A percentile compares a stretch with the other conserved stretches of the same genome.
Evolutionary conservation across 768 basidiomycete genomes (phyloP).

Genomic region (Tricholoma sp.): DNA sequence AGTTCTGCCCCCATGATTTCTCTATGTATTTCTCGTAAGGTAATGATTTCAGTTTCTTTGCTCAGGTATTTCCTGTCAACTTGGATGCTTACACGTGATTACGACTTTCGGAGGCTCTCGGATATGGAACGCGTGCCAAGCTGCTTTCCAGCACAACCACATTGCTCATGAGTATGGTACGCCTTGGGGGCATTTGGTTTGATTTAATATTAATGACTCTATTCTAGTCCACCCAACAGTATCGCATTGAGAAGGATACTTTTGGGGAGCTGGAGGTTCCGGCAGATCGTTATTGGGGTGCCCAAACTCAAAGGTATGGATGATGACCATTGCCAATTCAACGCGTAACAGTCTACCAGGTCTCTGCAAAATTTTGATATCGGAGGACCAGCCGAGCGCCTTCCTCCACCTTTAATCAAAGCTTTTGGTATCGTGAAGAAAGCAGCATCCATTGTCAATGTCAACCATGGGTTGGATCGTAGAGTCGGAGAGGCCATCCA

Average conservation of each 20-base stretch:
- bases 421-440: conserved; percentile 98
- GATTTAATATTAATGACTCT: neutral
- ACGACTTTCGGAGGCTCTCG: neutral
- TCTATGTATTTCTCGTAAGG: conserved; percentile 12
- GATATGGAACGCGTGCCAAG: neutral
- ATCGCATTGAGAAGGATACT: conserved; percentile 86
- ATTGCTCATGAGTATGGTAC: neutral
- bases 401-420: conserved; percentile 94
- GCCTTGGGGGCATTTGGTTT: neutral
- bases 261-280: conserved; percentile 91
- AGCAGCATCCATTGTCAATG: conserved; percentile 89
- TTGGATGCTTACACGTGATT: neutral
- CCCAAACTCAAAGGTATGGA: conserved; percentile 88
- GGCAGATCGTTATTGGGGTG: conserved; percentile 86
- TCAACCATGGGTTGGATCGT: conserved; percentile 84
- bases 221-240: conserved; percentile 40
- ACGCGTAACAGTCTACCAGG: conserved; percentile 19
- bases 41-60: conserved; percentile 14
- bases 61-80: neutral
- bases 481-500: conserved; percentile 87
- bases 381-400: conserved; percentile 88
- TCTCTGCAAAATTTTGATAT: conserved; percentile 99
- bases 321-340: neutral
- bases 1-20: neutral
- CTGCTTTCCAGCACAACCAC: neutral